phyloP scores from a whole-genome alignment of 768 basidiomycete species.

The Solioccasus polychromus region DNA sequence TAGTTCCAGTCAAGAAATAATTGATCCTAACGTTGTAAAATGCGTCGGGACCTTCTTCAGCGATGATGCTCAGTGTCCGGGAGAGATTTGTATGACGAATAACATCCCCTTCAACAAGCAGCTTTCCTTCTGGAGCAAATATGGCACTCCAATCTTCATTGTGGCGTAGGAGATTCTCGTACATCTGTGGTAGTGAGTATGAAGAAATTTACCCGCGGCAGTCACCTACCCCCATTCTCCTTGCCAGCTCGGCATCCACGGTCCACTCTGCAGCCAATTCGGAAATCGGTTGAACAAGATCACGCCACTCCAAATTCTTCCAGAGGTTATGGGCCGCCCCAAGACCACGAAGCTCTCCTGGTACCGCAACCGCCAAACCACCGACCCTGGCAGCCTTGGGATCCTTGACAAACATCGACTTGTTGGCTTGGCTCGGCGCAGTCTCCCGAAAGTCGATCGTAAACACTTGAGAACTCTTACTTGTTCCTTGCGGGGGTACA shows the following conservation, averaged over 20 bases:
- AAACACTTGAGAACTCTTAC: slow-evolving; percentile 55
- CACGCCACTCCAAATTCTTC: slow-evolving; percentile 73
- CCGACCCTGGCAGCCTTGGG: slow-evolving; percentile 60
- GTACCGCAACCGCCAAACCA: slow-evolving; percentile 85
- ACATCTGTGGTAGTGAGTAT: slow-evolving; percentile 32
- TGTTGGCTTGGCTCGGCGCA: slow-evolving; percentile 68
- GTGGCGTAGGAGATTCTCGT: slow-evolving; percentile 49
- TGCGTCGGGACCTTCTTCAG: slow-evolving; percentile 66
- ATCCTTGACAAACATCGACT: slow-evolving; percentile 70
- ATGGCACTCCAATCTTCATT: slow-evolving; percentile 70
- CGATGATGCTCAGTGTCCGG: slow-evolving; percentile 66
- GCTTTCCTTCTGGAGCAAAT: slow-evolving; percentile 69
- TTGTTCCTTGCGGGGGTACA: slow-evolving; percentile 51
- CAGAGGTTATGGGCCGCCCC: slow-evolving; percentile 80
- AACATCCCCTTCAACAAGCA: slow-evolving; percentile 69
- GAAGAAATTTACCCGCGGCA: neutral
- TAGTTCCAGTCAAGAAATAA: too few relatives aligned
- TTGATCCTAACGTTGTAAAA: slow-evolving; percentile 63
- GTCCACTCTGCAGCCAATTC: slow-evolving; percentile 73
- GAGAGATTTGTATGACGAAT: slow-evolving; percentile 71
- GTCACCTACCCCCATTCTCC: slow-evolving; percentile 57
- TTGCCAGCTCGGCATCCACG: slow-evolving; percentile 71
- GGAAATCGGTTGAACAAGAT: slow-evolving; percentile 67
- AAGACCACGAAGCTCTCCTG: slow-evolving; percentile 87
- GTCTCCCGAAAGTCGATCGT: slow-evolving; percentile 88